These are phyloP conservation scores for Acacia melanoxylon DNA, from an alignment of 306 rosid genomes.

Conservation along the genomic window DNA sequence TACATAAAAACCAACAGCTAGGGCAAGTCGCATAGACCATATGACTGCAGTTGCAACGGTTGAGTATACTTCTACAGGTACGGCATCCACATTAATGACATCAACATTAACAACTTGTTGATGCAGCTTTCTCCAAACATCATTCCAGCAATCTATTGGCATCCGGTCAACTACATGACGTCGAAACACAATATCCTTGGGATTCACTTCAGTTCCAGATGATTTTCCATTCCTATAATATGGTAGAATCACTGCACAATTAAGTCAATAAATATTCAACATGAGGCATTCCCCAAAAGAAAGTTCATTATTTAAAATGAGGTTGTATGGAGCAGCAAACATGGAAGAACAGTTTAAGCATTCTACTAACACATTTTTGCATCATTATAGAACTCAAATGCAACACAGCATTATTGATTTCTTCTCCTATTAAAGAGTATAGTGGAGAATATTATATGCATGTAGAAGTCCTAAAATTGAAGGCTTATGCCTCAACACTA, in stretches of 20 bases:
- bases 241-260: constrained; percentile 81
- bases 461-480: neutral
- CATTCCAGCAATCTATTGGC: constrained; percentile 98
- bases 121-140: constrained; percentile 92
- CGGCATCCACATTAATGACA: constrained; percentile 72
- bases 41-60: constrained; percentile 86
- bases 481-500: neutral
- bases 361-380: constrained; percentile 8
- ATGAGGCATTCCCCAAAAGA: neutral
- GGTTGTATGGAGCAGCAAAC: neutral
- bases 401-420: neutral
- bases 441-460: neutral
- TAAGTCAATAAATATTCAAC: constrained; percentile 29
- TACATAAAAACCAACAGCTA: constrained; percentile 68
- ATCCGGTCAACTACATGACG: constrained; percentile 82
- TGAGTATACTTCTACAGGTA: constrained; percentile 84
- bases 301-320: constrained; percentile 20
- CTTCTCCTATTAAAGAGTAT: neutral
- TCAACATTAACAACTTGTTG: constrained; percentile 91
- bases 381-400: neutral
- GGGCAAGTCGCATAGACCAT: constrained; percentile 93
- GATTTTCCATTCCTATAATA: constrained; percentile 65
- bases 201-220: constrained; percentile 46
- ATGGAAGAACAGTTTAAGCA: neutral
- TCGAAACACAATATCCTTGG: constrained; percentile 73